Conservation (phyloP, 2,329 filamentous ascomycete species). For the Dactylonectria estremocensis region DNA sequence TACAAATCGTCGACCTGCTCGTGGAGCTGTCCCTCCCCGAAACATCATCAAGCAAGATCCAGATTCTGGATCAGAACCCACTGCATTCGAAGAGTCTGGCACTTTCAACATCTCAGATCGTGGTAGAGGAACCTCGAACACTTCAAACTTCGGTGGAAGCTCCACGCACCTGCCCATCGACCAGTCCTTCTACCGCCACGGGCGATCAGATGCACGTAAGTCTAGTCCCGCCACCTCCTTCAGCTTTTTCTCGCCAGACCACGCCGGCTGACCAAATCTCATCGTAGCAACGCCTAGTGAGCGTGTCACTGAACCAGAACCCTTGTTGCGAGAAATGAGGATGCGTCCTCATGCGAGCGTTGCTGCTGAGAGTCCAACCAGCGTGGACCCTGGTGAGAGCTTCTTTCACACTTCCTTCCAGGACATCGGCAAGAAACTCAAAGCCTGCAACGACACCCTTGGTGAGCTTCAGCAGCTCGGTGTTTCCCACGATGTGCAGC, state of each 20-base stretch:
- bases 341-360: slow-evolving; percentile 41
- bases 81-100: slow-evolving; percentile 34
- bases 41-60: slow-evolving; percentile 48
- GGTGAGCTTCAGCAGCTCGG: slow-evolving; percentile 80
- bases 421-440: slow-evolving; percentile 74
- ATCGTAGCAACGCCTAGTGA: slow-evolving; percentile 57
- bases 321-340: slow-evolving; percentile 57
- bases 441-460: slow-evolving; percentile 76
- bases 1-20: slow-evolving; percentile 42
- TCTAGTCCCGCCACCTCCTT: slow-evolving; percentile 19
- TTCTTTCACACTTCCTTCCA: slow-evolving; percentile 62
- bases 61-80: slow-evolving; percentile 34
- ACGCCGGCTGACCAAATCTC: slow-evolving; percentile 29
- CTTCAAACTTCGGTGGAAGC: slow-evolving; percentile 40
- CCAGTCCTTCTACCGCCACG: slow-evolving; percentile 46
- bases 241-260: background rate
- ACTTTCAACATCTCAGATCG: slow-evolving; percentile 26
- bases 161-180: slow-evolving; percentile 34
- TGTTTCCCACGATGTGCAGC: slow-evolving; percentile 77
- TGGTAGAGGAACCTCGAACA: slow-evolving; percentile 32
- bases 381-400: slow-evolving; percentile 51
- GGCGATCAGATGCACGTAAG: slow-evolving; percentile 59
- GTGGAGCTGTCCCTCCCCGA: slow-evolving; percentile 23
- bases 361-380: slow-evolving; percentile 43
- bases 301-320: slow-evolving; percentile 53